Evolutionary conservation across 2,329 filamentous ascomycete genomes (phyloP), one percentile per base, ranked within the genome.

Genomic region (Colletotrichum melonis): DNA sequence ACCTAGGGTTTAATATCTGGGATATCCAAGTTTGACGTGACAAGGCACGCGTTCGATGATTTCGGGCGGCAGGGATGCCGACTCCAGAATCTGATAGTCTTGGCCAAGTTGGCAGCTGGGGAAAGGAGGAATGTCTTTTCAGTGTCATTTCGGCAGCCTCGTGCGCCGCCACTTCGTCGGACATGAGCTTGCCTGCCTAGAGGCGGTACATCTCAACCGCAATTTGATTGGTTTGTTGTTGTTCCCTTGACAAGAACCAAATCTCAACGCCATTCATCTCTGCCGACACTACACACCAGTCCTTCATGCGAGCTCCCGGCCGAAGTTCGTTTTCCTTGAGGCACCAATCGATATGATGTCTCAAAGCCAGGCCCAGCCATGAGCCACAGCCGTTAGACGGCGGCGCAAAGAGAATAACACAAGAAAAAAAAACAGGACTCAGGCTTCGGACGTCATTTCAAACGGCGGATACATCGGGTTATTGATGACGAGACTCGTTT

Each of bases 61-160:
- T 56, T 70, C 55, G 38, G 35, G 5, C 38, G 14, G 46, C 67
- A 73, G 55, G 70, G 70, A 49, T 73, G 26, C 5, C n/a, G 11
- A 49, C 54, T 65, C 60, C 70, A 60, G 42, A 70, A 54, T 60
- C 60, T 60, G 46, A 60, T 46, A 30, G 38, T 65, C 16, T 24
- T 42, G 26, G 46, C 67, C 24, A 49, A 62, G 35, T 65, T 64
- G 67, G 60, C 54, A 60, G 64, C 28, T 60, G 46, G 60, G 56
- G 46, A 65, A n/a, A 54, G n/a, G 57, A 63, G 32, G 46, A 64
- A 70, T 22, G 55, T 28, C 60, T 42, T 57, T 35, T 35, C 30
- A 49, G 32, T 49, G 42, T 73, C 67, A 73, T 70, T 46, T 73
- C 66, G 70, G 60, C 66, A 73, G 67, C 55, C 55, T 73, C 67